phyloP scores from a whole-genome alignment of 495 filamentous ascomycete genomes.

The Hypoxylon crocopeplum region DNA sequence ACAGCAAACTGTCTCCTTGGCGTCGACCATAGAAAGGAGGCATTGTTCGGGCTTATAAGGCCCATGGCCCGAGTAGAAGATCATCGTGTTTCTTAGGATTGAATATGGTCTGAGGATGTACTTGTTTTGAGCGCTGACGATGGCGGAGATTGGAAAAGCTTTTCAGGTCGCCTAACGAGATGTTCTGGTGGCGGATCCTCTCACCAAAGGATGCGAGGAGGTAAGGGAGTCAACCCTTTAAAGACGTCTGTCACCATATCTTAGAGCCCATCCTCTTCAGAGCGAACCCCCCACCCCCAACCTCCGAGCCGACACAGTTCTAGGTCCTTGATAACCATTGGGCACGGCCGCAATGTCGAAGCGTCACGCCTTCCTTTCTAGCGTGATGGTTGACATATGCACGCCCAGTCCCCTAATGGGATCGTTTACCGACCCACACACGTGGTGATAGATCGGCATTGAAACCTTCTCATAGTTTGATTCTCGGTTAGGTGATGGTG shows the following conservation, averaged over 20 bases:
- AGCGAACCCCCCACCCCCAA: conserved; percentile 29
- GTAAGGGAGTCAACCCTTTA: conserved; percentile 29
- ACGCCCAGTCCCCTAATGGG: conserved; percentile 26
- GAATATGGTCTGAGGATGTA: conserved; percentile 7
- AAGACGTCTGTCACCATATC: conserved; percentile 16
- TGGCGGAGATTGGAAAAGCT: not conserved
- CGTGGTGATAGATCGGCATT: conserved; percentile 40
- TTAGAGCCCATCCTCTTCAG: conserved; percentile 17
- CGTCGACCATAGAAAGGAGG: not conserved
- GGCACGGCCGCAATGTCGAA: conserved; percentile 25
- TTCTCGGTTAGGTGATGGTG: conserved; percentile 35
- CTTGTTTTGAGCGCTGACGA: conserved; percentile 1
- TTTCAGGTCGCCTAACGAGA: conserved; percentile 1
- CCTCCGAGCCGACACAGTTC: conserved; percentile 27
- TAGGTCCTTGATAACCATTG: conserved; percentile 29
- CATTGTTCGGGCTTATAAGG: not conserved
- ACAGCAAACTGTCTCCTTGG: conserved; percentile 5
- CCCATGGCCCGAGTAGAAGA: conserved; percentile 6
- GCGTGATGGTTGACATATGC: conserved; percentile 27
- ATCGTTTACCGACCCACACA: conserved; percentile 36
- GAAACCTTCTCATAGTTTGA: conserved; percentile 29
- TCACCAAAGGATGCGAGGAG: not conserved
- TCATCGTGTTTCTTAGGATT: conserved; percentile 10
- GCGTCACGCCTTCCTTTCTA: conserved; percentile 33
- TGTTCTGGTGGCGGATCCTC: not conserved